Evolutionary conservation across 352 stramenopile genomes (phyloP).

Genomic region (Globisporangium irregulare): DNA sequence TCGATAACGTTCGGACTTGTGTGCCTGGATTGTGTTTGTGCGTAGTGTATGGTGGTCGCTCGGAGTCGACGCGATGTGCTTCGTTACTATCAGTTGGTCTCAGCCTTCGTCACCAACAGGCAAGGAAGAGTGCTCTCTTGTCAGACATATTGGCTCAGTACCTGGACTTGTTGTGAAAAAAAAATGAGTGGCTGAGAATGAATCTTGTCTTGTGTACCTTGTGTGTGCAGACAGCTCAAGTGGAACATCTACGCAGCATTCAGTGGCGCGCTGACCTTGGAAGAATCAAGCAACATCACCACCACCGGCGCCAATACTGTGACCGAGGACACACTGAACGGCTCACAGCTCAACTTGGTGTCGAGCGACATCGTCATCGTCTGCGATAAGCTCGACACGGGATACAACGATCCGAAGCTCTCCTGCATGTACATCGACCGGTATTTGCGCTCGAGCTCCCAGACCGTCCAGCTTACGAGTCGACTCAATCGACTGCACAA

Average conservation of each 20-base stretch:
- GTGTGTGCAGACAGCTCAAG: conserved; percentile 26
- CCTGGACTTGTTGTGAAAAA: background rate
- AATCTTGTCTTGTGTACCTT: background rate
- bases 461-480: conserved; percentile 80
- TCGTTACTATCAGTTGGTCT: conserved; percentile 67
- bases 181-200: background rate
- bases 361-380: conserved; percentile 78
- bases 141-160: background rate
- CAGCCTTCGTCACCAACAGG: conserved; percentile 54
- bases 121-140: conserved; percentile 9
- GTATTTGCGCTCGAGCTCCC: conserved; percentile 53
- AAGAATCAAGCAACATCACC: conserved; percentile 6
- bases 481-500: conserved; percentile 73
- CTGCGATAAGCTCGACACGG: conserved; percentile 85
- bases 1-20: background rate
- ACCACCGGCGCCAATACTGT: conserved; percentile 26
- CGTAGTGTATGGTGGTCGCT: conserved; percentile 77
- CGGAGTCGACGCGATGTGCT: conserved; percentile 77
- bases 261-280: conserved; percentile 41
- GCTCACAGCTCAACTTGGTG: conserved; percentile 37
- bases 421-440: conserved; percentile 84
- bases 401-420: conserved; percentile 77
- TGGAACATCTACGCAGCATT: conserved; percentile 76
- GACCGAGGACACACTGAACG: conserved; percentile 71
- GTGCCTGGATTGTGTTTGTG: conserved; percentile 19